Conservation (phyloP, 2,329 filamentous ascomycete species). For the Fusarium robinianum region DNA sequence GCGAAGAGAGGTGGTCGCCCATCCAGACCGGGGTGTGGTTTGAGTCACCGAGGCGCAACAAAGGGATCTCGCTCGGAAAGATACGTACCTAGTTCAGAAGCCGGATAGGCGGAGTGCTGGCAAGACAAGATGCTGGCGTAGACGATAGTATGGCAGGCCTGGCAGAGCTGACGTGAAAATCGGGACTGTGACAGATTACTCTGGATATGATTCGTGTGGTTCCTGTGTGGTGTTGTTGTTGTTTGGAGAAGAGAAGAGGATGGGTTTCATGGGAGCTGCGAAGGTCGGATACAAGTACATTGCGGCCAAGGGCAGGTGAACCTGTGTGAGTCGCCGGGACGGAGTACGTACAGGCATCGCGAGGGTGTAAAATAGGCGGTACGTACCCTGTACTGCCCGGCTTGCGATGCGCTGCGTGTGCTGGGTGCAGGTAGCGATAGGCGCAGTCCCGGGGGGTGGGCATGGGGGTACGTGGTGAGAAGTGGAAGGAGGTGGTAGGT, state of each 20-base stretch:
- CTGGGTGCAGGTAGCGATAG: constrained; percentile 27
- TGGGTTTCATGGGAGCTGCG: constrained; percentile 40
- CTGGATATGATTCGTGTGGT: constrained; percentile 57
- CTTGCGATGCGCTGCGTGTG: no score
- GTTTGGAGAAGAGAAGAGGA: constrained; percentile 47
- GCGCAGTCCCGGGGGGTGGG: constrained; percentile 20
- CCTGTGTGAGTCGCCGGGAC: constrained; percentile 30
- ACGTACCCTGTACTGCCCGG: not conserved
- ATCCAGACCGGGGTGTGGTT: constrained; percentile 20
- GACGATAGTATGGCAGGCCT: constrained; percentile 38
- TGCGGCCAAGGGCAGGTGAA: constrained; percentile 33
- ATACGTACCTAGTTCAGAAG: constrained; percentile 44
- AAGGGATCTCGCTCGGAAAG: constrained; percentile 12
- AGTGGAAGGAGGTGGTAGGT: constrained; percentile 17
- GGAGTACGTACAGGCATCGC: not conserved
- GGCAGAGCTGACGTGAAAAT: constrained; percentile 59
- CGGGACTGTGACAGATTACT: constrained; percentile 65
- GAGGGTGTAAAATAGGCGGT: not conserved
- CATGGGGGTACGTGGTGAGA: constrained; percentile 8
- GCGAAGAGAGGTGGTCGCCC: constrained; percentile 17
- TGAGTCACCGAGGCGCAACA: constrained; percentile 31
- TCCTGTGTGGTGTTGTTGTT: constrained; percentile 57
- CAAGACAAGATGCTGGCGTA: constrained; percentile 34
- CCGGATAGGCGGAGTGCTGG: constrained; percentile 32
- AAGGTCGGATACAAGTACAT: constrained; percentile 38